These are phyloP conservation scores for Malassezia brasiliensis DNA, from an alignment of 1,284 basidiomycete genomes.

Conservation along the genomic window DNA sequence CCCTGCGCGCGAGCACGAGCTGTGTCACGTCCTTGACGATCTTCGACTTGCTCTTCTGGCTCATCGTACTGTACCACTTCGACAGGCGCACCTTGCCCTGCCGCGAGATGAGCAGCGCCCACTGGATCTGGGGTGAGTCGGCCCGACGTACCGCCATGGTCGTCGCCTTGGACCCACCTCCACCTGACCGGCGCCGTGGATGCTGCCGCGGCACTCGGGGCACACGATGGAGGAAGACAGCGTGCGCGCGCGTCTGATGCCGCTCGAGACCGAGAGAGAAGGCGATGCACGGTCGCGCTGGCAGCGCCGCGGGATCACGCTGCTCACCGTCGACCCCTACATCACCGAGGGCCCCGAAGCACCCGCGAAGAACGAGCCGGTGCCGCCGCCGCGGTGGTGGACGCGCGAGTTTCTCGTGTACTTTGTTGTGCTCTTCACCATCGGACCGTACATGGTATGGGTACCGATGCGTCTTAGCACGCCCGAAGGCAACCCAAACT, in stretches of 20 bases:
- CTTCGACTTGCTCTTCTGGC: constrained; percentile 87
- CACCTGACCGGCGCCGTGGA: not conserved
- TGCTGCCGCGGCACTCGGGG: constrained; percentile 9
- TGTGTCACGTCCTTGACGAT: constrained; percentile 99
- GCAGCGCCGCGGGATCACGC: constrained; percentile 6
- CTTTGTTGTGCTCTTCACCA: constrained; percentile 57
- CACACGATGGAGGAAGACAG: not conserved
- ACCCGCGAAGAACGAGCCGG: not conserved
- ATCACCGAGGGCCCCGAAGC: constrained; percentile 8
- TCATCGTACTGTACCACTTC: constrained; percentile 97
- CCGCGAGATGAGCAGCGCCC: constrained; percentile 81
- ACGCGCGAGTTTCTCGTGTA: constrained; percentile 76
- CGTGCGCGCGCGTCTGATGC: not conserved
- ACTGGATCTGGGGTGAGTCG: constrained; percentile 50
- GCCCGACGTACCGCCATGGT: constrained; percentile 7
- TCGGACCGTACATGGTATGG: constrained; percentile 69
- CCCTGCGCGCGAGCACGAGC: constrained; percentile 79
- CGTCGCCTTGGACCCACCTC: not conserved
- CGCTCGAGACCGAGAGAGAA: not conserved
- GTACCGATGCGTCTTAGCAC: constrained; percentile 68
- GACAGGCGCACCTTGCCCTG: constrained; percentile 96
- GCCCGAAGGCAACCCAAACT: constrained; percentile 63
- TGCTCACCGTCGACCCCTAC: constrained; percentile 7
- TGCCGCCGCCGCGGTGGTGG: constrained; percentile 57
- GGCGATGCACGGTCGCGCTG: not conserved